These are phyloP conservation scores for Hypoxylon sp. DNA, from an alignment of 2,329 filamentous ascomycete species.

Conservation along the genomic window DNA sequence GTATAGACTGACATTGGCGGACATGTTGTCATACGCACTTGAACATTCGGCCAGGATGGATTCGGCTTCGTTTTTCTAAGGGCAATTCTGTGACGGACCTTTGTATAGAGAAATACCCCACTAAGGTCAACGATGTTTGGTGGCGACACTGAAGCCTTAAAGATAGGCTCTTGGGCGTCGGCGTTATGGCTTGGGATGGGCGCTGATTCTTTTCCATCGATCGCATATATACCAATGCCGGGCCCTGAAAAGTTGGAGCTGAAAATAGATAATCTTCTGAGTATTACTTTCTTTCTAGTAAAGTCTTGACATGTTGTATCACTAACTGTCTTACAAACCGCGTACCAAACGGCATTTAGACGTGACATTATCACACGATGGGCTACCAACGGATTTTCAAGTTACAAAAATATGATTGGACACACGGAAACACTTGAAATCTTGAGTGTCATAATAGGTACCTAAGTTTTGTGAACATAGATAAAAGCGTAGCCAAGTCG, in stretches of 20 bases:
- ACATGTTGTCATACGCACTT: slow-evolving; percentile 21
- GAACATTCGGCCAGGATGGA: slow-evolving; percentile 15
- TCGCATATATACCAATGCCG: slow-evolving; percentile 35
- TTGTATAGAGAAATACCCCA: slow-evolving; percentile 42
- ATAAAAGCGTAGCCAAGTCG: not conserved
- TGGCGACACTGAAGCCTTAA: slow-evolving; percentile 22
- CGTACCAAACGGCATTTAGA: not conserved
- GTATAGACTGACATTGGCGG: slow-evolving; percentile 14
- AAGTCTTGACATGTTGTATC: not conserved
- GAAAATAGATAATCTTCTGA: slow-evolving; percentile 8
- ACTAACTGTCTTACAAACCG: not conserved
- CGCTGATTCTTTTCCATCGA: slow-evolving; percentile 24
- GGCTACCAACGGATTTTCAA: slow-evolving; percentile 3
- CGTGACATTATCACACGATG: not conserved
- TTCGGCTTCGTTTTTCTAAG: slow-evolving; percentile 10
- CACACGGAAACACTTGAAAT: too few relatives aligned
- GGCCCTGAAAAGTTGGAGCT: slow-evolving; percentile 2
- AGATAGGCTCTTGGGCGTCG: slow-evolving; percentile 24
- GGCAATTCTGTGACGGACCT: slow-evolving; percentile 13
- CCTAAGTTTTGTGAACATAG: slow-evolving; percentile 9
- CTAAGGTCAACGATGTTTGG: slow-evolving; percentile 29
- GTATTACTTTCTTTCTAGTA: not conserved
- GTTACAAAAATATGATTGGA: not conserved
- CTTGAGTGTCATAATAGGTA: too few relatives aligned
- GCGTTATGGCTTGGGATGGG: slow-evolving; percentile 29